Conservation (phyloP, 225 moss, liverwort and hornwort species). For the Anthoceros angustus region DNA sequence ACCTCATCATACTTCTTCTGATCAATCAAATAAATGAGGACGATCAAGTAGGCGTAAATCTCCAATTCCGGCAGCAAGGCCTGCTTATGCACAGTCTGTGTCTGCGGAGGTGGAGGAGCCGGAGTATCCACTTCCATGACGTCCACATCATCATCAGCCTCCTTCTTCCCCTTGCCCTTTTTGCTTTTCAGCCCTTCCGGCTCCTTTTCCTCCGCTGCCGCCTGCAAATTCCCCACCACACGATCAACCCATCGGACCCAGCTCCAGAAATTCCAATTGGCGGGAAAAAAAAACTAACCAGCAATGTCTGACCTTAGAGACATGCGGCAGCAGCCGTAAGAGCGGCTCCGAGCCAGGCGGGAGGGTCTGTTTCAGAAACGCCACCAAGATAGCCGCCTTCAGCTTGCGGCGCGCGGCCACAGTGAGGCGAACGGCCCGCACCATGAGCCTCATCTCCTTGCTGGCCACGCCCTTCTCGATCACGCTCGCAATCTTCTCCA, state of each 20-base stretch:
- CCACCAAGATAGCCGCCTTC: conserved; percentile 39
- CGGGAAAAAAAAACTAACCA: neutral
- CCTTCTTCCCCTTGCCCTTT: conserved; percentile 25
- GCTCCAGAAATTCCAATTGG: neutral
- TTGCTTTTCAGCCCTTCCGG: neutral
- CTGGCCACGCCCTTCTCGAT: conserved; percentile 84
- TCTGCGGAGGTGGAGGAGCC: conserved; percentile 27
- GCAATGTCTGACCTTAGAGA: conserved; percentile 21
- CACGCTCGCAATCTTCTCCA: conserved; percentile 62
- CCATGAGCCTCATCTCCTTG: conserved; percentile 97
- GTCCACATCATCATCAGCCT: conserved; percentile 18
- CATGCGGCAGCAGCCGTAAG: conserved; percentile 36
- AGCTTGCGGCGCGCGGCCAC: conserved; percentile 68
- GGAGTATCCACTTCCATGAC: conserved; percentile 75
- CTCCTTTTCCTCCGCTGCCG: conserved; percentile 16
- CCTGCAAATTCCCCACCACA: neutral
- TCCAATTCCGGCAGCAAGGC: conserved; percentile 78
- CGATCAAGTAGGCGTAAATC: conserved; percentile 70
- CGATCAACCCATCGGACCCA: neutral
- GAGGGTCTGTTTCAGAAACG: conserved; percentile 60
- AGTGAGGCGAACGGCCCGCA: conserved; percentile 78
- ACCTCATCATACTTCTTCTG: conserved; percentile 84
- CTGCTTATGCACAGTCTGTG: conserved; percentile 45
- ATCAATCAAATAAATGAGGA: conserved; percentile 76
- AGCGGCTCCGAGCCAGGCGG: conserved; percentile 69